Evolutionary conservation across 306 rosid genomes (phyloP).

Genomic region (Quercus agrifolia): DNA sequence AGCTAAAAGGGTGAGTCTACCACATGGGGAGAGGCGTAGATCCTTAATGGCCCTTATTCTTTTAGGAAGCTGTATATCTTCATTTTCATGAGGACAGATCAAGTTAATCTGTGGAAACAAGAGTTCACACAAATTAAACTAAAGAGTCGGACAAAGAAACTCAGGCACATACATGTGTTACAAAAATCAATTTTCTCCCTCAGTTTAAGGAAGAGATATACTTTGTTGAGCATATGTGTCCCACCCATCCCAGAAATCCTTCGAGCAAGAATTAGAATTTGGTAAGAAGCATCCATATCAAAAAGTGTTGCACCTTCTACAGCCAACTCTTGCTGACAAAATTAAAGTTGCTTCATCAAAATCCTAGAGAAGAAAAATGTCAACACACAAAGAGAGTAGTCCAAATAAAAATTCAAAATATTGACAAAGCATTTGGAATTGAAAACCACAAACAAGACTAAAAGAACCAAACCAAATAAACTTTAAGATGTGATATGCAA

Average conservation of each 20-base stretch:
- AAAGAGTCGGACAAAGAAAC: background rate
- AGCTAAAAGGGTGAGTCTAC: slow-evolving; percentile 19
- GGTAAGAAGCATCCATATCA: slow-evolving; percentile 15
- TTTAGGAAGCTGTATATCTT: slow-evolving; percentile 13
- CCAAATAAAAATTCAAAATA: too few relatives aligned
- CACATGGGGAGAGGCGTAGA: slow-evolving; percentile 10
- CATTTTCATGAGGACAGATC: background rate
- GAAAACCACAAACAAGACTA: too few relatives aligned
- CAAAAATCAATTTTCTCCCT: background rate
- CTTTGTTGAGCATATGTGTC: slow-evolving; percentile 14
- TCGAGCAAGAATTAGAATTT: slow-evolving; percentile 13
- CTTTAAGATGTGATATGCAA: too few relatives aligned
- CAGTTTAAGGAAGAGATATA: background rate
- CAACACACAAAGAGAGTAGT: too few relatives aligned
- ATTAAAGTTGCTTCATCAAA: background rate
- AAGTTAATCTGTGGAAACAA: slow-evolving; percentile 3
- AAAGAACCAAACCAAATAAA: too few relatives aligned
- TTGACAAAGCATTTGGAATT: too few relatives aligned
- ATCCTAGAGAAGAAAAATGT: background rate
- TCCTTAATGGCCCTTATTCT: slow-evolving; percentile 13
- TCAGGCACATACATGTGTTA: too few relatives aligned
- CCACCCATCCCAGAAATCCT: slow-evolving; percentile 14
- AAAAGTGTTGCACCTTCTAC: slow-evolving; percentile 18
- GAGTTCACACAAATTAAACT: background rate
- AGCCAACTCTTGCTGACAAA: slow-evolving; percentile 12